A percentile compares a stretch with the other conserved stretches of the same genome.
Evolutionary conservation across 2,329 filamentous ascomycete genomes (phyloP).

Genomic region (Westerdykella ornata): DNA sequence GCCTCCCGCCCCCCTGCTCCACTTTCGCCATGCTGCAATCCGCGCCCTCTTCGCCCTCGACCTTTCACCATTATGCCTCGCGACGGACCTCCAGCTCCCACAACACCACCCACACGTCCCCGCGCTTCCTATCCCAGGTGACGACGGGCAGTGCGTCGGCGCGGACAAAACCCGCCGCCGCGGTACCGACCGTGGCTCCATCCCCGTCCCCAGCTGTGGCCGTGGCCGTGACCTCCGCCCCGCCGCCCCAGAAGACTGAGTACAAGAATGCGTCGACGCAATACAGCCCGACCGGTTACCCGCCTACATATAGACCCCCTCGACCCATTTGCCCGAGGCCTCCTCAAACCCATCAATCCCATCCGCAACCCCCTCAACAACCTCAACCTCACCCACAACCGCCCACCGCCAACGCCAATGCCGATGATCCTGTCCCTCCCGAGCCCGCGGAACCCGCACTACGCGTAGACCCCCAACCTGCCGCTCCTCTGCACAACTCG

Average conservation of each 20-base stretch:
- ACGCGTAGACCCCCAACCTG: constrained; percentile 30
- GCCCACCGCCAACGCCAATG: constrained; percentile 17
- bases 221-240: neutral
- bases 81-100: constrained; percentile 23
- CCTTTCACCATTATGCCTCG: constrained; percentile 33
- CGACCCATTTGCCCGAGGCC: constrained; percentile 4
- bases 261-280: constrained; percentile 50
- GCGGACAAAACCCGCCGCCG: constrained; percentile 11
- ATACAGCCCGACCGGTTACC: constrained; percentile 47
- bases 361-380: constrained; percentile 5
- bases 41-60: constrained; percentile 32
- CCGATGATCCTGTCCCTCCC: constrained; percentile 27
- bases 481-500: constrained; percentile 6
- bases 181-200: no score
- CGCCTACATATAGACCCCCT: constrained; percentile 38
- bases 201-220: no score
- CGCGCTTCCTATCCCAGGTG: constrained; percentile 27
- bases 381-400: constrained; percentile 4
- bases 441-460: constrained; percentile 32
- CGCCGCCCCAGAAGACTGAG: constrained; percentile 20
- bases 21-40: neutral
- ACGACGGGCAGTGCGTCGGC: constrained; percentile 26
- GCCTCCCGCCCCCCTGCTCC: constrained; percentile 1
- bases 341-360: neutral
- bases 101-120: constrained; percentile 22